Evolutionary conservation across 1,284 basidiomycete genomes (phyloP), one percentile per base, ranked within the genome.

Genomic region (Puccinia hordei): DNA sequence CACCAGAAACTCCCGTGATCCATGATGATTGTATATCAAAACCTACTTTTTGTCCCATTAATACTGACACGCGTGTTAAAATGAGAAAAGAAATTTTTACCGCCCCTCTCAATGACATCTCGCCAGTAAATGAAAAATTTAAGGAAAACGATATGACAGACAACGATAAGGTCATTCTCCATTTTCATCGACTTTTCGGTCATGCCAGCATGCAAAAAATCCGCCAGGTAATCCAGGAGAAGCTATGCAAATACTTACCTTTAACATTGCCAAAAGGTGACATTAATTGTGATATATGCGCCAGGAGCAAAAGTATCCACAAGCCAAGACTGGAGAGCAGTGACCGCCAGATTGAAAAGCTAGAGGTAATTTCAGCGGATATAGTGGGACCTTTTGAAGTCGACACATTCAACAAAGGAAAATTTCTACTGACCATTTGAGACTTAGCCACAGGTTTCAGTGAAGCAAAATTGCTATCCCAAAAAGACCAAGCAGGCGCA

Each of bases 341-440:
- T n/a, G 65, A 41, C n/a, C 65, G 35, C 13, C n/a, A 5, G 33
- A 57, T 57, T 57, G 19, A 22, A 57, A 24, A 35, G 9, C n/a
- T 68, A 27, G 13, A 68, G 15, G 38, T 44, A 33, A 10, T 68
- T 13, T 19, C 65, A 41, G 65, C 38, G 4, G 65, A 68, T 22
- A 27, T 68, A 5, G 38, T 38, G 9, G 65, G 65, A n/a, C 65
- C 65, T 22, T 68, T 68, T 41, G 65, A 68, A 41, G 65, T 13
- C 10, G 44, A 41, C 12, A 68, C 44, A 5, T 68, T 38, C n/a
- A 49, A 41, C n/a, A 68, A 68, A 41, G 65, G 65, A 33, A 41
- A 41, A n/a, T 68, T 13, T 49, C 12, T 49, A 8, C 65, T 68
- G 38, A 68, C 65, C 3, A 68, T 68, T 33, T 6, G 38, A 44